Evolutionary conservation across 176 grass and related monocot species (phyloP), one percentile per base, ranked within the genome.

Genomic region (Zea luxurians): DNA sequence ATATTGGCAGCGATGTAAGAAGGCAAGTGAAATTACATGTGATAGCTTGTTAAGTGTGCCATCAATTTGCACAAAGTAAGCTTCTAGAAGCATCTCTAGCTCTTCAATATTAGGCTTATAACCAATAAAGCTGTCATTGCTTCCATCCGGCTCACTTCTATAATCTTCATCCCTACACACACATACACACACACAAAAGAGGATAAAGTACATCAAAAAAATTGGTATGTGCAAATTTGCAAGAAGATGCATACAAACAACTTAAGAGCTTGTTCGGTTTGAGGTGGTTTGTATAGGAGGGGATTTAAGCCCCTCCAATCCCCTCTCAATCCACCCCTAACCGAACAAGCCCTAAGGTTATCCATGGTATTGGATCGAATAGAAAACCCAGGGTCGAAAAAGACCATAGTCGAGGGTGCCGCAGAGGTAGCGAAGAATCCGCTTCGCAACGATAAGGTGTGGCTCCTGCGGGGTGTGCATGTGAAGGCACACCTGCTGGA

Each of bases 41-140:
- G 87, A 96, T 83, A 96, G 75, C 75, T 96, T 96, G 68, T 96
- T 96, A 52, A 96, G 89, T 42, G 93, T 92, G 42, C 93, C 93
- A 73, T 96, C 93, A 70, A 96, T 90, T 73, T 92, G 93, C n/a
- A 96, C 93, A 85, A 96, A 96, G 66, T 96, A 96, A 60, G 93
- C 93, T 76, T 96, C 93, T 61, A 96, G 80, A 86, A 92, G 93
- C 93, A 96, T 96, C 84, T 96, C 93, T 42, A 96, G 46, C 76
- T 96, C 93, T 89, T 96, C 89, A 78, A 96, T 96, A 67, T 96
- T 70, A 54, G 89, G 93, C 75, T 92, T 92, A 64, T 90, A 89
- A 66, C 71, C 87, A 64, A 82, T 61, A 82, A 90, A 92, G 75
- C 87, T 95, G 70, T 61, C 86, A 60, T 83, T 86, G 81, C 78